These are phyloP conservation scores for Clohesyomyces aquaticus DNA, from an alignment of 495 filamentous ascomycete genomes.

Conservation along the genomic window DNA sequence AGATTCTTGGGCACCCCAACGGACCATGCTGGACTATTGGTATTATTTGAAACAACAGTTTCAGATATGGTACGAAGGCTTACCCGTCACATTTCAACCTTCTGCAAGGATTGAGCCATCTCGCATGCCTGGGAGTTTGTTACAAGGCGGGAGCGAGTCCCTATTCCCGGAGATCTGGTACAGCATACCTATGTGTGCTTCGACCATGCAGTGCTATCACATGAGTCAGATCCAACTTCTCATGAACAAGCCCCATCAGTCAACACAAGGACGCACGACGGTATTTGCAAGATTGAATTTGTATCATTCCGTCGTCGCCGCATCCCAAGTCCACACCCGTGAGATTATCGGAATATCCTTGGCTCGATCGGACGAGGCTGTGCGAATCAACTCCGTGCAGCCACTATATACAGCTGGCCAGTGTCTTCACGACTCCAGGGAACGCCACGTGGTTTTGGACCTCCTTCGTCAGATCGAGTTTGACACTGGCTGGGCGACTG, in stretches of 20 bases:
- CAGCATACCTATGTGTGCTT: constrained; percentile 64
- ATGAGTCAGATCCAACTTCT: constrained; percentile 66
- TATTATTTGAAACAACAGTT: constrained; percentile 51
- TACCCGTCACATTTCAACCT: constrained; percentile 62
- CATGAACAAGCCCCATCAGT: constrained; percentile 64
- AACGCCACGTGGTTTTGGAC: constrained; percentile 56
- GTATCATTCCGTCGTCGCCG: constrained; percentile 57
- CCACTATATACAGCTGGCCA: constrained; percentile 66
- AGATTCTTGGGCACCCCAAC: constrained; percentile 53
- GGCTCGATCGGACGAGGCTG: constrained; percentile 56
- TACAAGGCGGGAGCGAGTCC: constrained; percentile 43
- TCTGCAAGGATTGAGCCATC: constrained; percentile 49
- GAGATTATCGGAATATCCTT: constrained; percentile 53
- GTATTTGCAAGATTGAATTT: constrained; percentile 57
- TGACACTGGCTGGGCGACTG: constrained; percentile 66
- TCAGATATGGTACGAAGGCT: constrained; percentile 61
- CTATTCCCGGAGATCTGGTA: constrained; percentile 65
- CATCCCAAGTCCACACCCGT: constrained; percentile 60
- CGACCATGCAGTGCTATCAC: constrained; percentile 68
- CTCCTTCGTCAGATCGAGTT: constrained; percentile 61
- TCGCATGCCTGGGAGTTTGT: constrained; percentile 19
- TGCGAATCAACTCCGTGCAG: constrained; percentile 63
- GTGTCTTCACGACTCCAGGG: constrained; percentile 56
- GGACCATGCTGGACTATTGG: constrained; percentile 61
- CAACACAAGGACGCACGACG: constrained; percentile 55